Evolutionary conservation across 164 flowering plant species (phyloP).

Genomic region (Magnolia changhungtana): DNA sequence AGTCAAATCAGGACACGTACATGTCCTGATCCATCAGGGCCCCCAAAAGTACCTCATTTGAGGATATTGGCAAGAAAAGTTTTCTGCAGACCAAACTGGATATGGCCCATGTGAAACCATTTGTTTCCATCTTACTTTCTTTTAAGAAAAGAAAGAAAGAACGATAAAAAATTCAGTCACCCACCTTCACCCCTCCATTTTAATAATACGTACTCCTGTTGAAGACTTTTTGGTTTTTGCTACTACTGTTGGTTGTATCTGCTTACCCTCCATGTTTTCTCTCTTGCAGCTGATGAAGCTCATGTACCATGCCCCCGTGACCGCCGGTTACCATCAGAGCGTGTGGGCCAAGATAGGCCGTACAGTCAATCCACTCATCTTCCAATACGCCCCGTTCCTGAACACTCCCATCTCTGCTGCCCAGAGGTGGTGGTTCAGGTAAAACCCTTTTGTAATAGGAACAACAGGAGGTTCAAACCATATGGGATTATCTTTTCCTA

Average conservation of each 20-base stretch:
- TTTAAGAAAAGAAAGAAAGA: neutral
- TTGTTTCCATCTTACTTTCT: neutral
- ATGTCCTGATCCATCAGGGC: neutral
- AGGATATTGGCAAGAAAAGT: neutral
- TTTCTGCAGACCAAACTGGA: neutral
- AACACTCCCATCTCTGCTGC: constrained; percentile 65
- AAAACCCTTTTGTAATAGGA: neutral
- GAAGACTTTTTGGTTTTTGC: neutral
- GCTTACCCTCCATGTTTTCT: neutral
- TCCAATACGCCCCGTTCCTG: constrained; percentile 78
- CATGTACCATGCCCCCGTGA: constrained; percentile 93
- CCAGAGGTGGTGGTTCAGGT: constrained; percentile 95
- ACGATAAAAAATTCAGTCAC: neutral
- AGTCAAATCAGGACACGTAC: no score
- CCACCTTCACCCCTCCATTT: neutral
- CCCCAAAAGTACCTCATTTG: no score
- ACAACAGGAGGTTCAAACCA: constrained; percentile 2
- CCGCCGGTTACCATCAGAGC: constrained; percentile 87
- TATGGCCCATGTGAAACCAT: neutral
- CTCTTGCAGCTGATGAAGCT: constrained; percentile 77
- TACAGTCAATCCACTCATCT: constrained; percentile 55
- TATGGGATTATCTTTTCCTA: constrained; percentile 12
- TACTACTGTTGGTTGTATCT: neutral
- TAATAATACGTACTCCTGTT: neutral
- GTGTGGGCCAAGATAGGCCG: constrained; percentile 88